Evolutionary conservation across 805 yeast genomes (phyloP).

Genomic region (Kuraishia hungarica): DNA sequence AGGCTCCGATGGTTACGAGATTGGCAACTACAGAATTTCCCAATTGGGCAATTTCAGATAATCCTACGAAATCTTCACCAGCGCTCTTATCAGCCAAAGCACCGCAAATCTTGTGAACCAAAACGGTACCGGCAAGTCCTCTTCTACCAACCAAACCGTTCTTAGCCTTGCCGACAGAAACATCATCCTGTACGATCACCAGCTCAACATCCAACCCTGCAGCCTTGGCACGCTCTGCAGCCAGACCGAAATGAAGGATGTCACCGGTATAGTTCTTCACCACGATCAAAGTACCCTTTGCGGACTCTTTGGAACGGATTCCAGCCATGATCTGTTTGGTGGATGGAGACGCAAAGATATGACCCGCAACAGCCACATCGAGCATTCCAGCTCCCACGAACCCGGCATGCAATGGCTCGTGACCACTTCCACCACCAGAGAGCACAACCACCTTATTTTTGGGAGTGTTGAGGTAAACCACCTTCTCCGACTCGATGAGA

Average conservation of each 20-base stretch:
- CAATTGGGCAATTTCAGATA: constrained; percentile 45
- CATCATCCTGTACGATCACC: constrained; percentile 83
- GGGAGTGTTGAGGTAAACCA: constrained; percentile 30
- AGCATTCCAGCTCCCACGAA: constrained; percentile 78
- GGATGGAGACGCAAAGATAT: constrained; percentile 71
- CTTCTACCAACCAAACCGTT: constrained; percentile 91
- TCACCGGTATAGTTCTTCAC: constrained; percentile 96
- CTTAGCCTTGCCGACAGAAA: constrained; percentile 84
- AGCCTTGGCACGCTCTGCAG: constrained; percentile 80
- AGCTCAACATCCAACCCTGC: constrained; percentile 67
- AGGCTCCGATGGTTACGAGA: constrained; percentile 81
- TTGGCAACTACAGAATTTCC: constrained; percentile 57
- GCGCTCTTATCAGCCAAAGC: constrained; percentile 45
- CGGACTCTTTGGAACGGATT: constrained; percentile 44
- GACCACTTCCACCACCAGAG: constrained; percentile 95
- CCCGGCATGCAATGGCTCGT: constrained; percentile 91
- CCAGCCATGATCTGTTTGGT: constrained; percentile 78
- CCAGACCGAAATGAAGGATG: constrained; percentile 84
- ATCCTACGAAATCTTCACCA: constrained; percentile 23
- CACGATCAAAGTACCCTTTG: constrained; percentile 64
- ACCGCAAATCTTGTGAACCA: constrained; percentile 82
- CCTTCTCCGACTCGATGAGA: constrained; percentile 48
- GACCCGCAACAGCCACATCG: constrained; percentile 77
- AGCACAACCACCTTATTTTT: constrained; percentile 57
- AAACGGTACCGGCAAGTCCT: constrained; percentile 85